Evolutionary conservation across 2,329 filamentous ascomycete genomes (phyloP).

Genomic region (Curvularia sp.): DNA sequence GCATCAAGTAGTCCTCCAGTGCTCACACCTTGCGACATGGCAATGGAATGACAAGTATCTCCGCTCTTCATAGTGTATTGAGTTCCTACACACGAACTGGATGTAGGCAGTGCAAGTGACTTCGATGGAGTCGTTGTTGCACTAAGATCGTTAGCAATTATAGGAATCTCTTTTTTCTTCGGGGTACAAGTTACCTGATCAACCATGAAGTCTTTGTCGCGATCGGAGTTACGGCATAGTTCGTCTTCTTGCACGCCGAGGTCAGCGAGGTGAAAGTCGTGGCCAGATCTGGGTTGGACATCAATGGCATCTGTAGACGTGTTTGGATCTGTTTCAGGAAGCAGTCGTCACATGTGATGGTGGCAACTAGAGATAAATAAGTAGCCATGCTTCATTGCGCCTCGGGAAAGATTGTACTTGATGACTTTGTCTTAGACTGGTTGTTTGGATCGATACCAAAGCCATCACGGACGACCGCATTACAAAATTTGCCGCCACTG

Average conservation of each 20-base stretch:
- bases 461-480: neutral
- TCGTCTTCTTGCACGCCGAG: neutral
- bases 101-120: neutral
- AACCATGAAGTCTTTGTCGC: neutral
- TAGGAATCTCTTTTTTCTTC: too few relatives aligned
- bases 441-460: neutral
- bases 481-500: neutral
- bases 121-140: too few relatives aligned
- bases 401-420: neutral
- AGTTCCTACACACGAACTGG: neutral
- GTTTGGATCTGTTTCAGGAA: neutral
- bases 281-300: neutral
- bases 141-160: too few relatives aligned
- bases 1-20: neutral
- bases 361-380: neutral
- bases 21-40: neutral
- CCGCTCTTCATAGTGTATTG: neutral
- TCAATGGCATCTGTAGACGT: neutral
- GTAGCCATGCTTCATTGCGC: neutral
- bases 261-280: neutral
- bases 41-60: conserved; percentile 1
- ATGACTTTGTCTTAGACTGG: neutral
- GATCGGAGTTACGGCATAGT: neutral
- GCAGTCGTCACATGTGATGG: neutral
- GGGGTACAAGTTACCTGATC: neutral